A percentile compares a stretch with the other conserved stretches of the same genome.
Evolutionary conservation across 2,329 filamentous ascomycete species (phyloP).

Genomic region (Pseudogymnoascus sp.): DNA sequence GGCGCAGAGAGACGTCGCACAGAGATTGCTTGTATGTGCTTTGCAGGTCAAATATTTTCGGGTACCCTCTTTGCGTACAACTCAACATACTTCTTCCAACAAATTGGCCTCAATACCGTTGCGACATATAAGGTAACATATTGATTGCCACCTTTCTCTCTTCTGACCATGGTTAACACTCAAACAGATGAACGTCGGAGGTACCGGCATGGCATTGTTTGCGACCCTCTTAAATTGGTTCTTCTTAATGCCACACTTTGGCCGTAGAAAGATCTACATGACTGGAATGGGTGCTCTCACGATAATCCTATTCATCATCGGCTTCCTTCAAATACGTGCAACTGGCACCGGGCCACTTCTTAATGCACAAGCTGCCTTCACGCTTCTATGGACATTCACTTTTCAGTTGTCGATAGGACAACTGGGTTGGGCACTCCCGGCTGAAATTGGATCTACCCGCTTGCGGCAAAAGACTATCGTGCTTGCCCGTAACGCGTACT

Average conservation of each 20-base stretch:
- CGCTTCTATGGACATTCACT: slow-evolving; percentile 21
- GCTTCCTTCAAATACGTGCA: slow-evolving; percentile 25
- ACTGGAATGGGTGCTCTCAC: slow-evolving; percentile 39
- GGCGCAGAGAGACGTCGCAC: slow-evolving; percentile 41
- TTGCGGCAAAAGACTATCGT: slow-evolving; percentile 28
- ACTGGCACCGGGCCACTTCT: slow-evolving; percentile 15
- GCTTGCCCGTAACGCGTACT: slow-evolving; percentile 30
- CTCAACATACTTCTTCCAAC: slow-evolving; percentile 50
- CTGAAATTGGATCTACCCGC: slow-evolving; percentile 31
- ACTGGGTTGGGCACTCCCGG: slow-evolving; percentile 30
- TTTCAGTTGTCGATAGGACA: slow-evolving; percentile 34
- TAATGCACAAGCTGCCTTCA: slow-evolving; percentile 25
- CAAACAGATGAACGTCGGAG: slow-evolving; percentile 35
- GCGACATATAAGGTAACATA: slow-evolving; percentile 32
- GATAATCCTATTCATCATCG: slow-evolving; percentile 40
- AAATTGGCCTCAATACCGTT: slow-evolving; percentile 41
- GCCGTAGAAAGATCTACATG: slow-evolving; percentile 43
- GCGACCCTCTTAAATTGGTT: slow-evolving; percentile 44
- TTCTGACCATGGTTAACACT: slow-evolving; percentile 37
- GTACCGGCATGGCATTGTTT: slow-evolving; percentile 39
- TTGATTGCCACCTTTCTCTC: slow-evolving; percentile 29
- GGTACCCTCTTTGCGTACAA: slow-evolving; percentile 56
- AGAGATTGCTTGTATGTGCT: slow-evolving; percentile 48
- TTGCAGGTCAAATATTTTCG: slow-evolving; percentile 54
- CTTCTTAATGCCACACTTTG: slow-evolving; percentile 38